Evolutionary conservation across 2,329 filamentous ascomycete species (phyloP), one percentile per base, ranked within the genome.

Genomic region (Apiospora rasikravindrae): DNA sequence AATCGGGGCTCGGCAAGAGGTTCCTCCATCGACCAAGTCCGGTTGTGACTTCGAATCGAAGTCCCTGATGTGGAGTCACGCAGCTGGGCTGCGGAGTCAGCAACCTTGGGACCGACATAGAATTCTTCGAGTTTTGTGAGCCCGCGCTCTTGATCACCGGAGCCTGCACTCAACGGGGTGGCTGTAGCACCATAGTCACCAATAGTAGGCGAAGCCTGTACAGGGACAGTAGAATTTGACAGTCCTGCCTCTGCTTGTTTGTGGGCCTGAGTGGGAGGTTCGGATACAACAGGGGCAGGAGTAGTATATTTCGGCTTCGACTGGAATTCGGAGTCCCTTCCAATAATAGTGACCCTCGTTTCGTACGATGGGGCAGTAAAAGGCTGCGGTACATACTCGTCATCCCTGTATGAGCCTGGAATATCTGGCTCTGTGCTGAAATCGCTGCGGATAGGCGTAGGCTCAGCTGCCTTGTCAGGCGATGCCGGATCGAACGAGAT

Each of bases 321-420:
- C 3, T 75, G 70, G 37, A 84, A 83, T 68, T 84, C 83, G 67
- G 81, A 81, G 70, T 85, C 84, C 67, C 84, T 84, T 11, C 86
- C 84, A 44, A 89, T 77, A 57, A 88, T 86, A 6, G 85, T 86
- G 69, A 88, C 85, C 24, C 84, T 86, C 13, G 86, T 86, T 74
- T 85, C 82, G 69, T 84, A 80, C n/a, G 82, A 77, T 22, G 80
- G 76, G 33, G 82, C 79, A 19, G 77, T 77, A 71, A 81, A 83
- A 13, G 85, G 83, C 67, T 80, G 78, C n/a, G 82, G 81, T 72
- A 86, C 82, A 66, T 84, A 84, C 45, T 80, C 79, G 53, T 81
- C 78, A 45, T 81, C 80, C 71, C 78, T 79, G 69, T 82, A 79
- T n/a, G 75, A 75, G 70, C 82, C 77, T 79, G 51, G 81, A 76